Percentiles rank a stretch among this genome's conserved stretches.
These are phyloP conservation scores for Albugo candida DNA, from an alignment of 352 stramenopile genomes.

Conservation along the genomic window DNA sequence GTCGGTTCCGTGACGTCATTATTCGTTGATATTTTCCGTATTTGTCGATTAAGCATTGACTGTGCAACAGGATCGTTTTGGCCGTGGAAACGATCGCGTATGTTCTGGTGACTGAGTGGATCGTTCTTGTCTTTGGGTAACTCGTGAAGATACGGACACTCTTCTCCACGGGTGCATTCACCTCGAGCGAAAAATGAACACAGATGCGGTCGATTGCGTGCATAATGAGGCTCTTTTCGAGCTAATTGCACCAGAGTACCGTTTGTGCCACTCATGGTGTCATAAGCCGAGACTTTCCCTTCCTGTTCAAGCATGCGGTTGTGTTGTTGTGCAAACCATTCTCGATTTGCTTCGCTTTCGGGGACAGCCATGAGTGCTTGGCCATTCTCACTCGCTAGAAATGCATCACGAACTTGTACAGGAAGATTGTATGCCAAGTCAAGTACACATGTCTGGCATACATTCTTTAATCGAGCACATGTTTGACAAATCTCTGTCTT, in stretches of 20 bases:
- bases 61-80: slow-evolving; percentile 85
- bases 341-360: slow-evolving; percentile 86
- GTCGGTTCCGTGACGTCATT: too few species aligned
- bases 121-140: slow-evolving; percentile 85
- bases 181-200: slow-evolving; percentile 91
- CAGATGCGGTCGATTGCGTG: slow-evolving; percentile 80
- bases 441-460: slow-evolving; percentile 97
- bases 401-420: slow-evolving; percentile 86
- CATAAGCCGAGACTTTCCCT: slow-evolving; percentile 70
- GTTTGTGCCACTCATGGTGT: slow-evolving; percentile 50
- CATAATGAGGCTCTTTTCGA: slow-evolving; percentile 80
- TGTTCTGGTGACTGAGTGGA: slow-evolving; percentile 90
- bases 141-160: slow-evolving; percentile 90
- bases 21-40: too few species aligned
- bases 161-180: slow-evolving; percentile 83
- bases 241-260: slow-evolving; percentile 70
- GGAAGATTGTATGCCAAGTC: slow-evolving; percentile 96
- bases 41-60: slow-evolving; percentile 73
- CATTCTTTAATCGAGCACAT: slow-evolving; percentile 98
- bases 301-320: slow-evolving; percentile 83
- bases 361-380: slow-evolving; percentile 60
- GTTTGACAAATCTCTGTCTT: slow-evolving; percentile 95
- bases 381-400: slow-evolving; percentile 36
- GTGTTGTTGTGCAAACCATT: slow-evolving; percentile 88
- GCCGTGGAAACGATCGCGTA: slow-evolving; percentile 87